Evolutionary conservation across 2,329 filamentous ascomycete genomes (phyloP).

Genomic region (Alternaria arborescens): DNA sequence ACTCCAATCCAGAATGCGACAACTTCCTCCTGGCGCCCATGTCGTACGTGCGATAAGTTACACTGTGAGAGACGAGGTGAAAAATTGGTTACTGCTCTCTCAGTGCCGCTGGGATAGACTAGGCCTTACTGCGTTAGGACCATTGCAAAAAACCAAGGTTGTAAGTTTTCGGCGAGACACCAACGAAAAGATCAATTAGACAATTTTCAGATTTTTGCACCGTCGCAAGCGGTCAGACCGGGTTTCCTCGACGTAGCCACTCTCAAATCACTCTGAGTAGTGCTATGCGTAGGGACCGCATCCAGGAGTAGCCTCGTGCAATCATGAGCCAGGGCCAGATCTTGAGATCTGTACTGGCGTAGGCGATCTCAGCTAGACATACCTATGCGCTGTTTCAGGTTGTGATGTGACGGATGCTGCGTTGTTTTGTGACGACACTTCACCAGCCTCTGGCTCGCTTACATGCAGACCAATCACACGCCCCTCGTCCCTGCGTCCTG

Average conservation of each 20-base stretch:
- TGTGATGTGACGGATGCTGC: conserved; percentile 13
- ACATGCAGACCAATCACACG: conserved; percentile 12
- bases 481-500: conserved; percentile 11
- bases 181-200: neutral
- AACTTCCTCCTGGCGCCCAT: neutral
- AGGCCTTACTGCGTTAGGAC: neutral
- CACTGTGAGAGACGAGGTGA: neutral
- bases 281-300: neutral
- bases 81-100: neutral
- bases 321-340: neutral
- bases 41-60: neutral
- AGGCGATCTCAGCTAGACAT: neutral
- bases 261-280: neutral
- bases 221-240: neutral
- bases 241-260: neutral
- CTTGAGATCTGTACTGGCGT: neutral
- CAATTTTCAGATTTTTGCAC: neutral
- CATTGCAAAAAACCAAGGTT: neutral
- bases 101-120: neutral
- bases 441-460: conserved; percentile 13
- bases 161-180: neutral
- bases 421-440: conserved; percentile 19
- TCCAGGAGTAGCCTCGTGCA: neutral
- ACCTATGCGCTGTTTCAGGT: conserved; percentile 5
- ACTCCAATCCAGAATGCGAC: neutral